A percentile compares a stretch with the other conserved stretches of the same genome.
phyloP scores from a whole-genome alignment of 495 filamentous ascomycete species.

The Jackrogersella multiformis region DNA sequence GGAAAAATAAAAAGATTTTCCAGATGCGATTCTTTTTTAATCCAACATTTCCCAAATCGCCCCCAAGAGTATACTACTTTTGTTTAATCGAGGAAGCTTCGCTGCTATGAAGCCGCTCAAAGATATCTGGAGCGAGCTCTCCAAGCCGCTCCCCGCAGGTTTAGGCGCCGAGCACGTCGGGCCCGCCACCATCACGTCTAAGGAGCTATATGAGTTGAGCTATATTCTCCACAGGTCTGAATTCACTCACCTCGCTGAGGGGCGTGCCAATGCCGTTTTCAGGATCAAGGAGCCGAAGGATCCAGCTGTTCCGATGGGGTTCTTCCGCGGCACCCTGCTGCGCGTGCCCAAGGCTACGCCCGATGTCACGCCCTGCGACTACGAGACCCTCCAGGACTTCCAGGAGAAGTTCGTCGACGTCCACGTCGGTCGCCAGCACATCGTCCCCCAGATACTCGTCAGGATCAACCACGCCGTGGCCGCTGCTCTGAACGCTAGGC shows the following conservation, averaged over 20 bases:
- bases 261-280: constrained; percentile 78
- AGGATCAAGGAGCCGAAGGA: constrained; percentile 56
- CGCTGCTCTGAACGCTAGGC: constrained; percentile 39
- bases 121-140: constrained; percentile 40
- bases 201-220: constrained; percentile 35
- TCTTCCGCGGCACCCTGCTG: constrained; percentile 63
- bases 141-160: constrained; percentile 35
- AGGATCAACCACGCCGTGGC: constrained; percentile 58
- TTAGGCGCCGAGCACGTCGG: constrained; percentile 23
- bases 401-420: constrained; percentile 67
- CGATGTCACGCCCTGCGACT: constrained; percentile 61
- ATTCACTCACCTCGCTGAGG: constrained; percentile 62
- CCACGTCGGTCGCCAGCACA: constrained; percentile 64
- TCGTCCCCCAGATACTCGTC: constrained; percentile 69
- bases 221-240: constrained; percentile 31
- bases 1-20: constrained; percentile 7
- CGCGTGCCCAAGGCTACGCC: constrained; percentile 69
- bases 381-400: constrained; percentile 64
- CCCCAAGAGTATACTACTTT: not conserved
- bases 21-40: constrained; percentile 17
- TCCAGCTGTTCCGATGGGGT: constrained; percentile 24
- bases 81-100: constrained; percentile 4
- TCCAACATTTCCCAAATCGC: not conserved
- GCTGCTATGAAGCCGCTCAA: constrained; percentile 33
- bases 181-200: constrained; percentile 8